phyloP scores from a whole-genome alignment of 169 alveolate genomes.

The Plasmodium gallinaceum region DNA sequence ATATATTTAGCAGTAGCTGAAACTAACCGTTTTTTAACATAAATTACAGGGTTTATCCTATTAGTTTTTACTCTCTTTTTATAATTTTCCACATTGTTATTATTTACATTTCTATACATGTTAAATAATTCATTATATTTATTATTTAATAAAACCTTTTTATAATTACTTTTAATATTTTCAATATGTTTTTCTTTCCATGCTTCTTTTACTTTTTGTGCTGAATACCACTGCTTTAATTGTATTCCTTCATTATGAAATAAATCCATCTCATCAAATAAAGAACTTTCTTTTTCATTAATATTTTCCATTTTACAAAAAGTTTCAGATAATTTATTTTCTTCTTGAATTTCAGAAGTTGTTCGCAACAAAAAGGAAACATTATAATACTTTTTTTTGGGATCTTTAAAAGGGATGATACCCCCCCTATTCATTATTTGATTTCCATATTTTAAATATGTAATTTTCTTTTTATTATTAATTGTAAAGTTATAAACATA shows the following conservation, averaged over 20 bases:
- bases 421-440: constrained; percentile 4
- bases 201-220: constrained; percentile 35
- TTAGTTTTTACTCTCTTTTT: constrained; percentile 75
- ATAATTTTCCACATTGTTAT: constrained; percentile 52
- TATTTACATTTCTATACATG: constrained; percentile 65
- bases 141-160: constrained; percentile 60
- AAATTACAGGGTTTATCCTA: constrained; percentile 67
- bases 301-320: background rate
- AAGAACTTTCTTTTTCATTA: background rate
- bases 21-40: constrained; percentile 68
- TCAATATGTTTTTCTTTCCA: constrained; percentile 70
- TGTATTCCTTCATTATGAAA: constrained; percentile 50
- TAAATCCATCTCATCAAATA: constrained; percentile 30
- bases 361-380: constrained; percentile 1
- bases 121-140: constrained; percentile 67
- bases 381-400: background rate
- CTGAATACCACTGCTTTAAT: constrained; percentile 70
- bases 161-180: constrained; percentile 57
- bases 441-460: constrained; percentile 5
- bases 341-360: constrained; percentile 4
- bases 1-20: constrained; percentile 73
- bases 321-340: background rate
- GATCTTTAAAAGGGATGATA: background rate
- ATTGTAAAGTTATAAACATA: constrained; percentile 7
- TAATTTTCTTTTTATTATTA: background rate